These are phyloP conservation scores for Talaromyces piceae DNA, from an alignment of 2,329 filamentous ascomycete genomes.

Conservation along the genomic window DNA sequence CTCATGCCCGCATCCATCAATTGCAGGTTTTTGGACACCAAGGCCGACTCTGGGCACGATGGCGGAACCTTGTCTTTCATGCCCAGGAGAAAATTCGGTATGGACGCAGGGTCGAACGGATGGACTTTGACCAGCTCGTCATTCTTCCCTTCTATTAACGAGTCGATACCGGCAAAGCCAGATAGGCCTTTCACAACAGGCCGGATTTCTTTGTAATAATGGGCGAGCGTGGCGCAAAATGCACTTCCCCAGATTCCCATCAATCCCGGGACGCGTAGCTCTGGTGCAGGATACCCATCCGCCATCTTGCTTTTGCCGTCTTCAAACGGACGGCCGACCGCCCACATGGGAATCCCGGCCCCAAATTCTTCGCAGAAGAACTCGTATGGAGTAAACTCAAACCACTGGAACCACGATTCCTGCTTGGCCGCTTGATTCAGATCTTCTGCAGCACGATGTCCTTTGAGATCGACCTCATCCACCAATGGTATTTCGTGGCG, in stretches of 20 bases:
- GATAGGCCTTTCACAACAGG: constrained; percentile 68
- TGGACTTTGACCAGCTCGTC: constrained; percentile 86
- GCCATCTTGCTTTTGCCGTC: constrained; percentile 14
- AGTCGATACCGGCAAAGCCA: constrained; percentile 70
- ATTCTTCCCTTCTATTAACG: constrained; percentile 72
- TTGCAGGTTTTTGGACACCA: constrained; percentile 62
- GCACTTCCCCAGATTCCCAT: constrained; percentile 96
- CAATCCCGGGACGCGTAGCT: constrained; percentile 73
- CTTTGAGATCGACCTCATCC: constrained; percentile 27
- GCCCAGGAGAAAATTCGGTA: constrained; percentile 82
- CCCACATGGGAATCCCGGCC: constrained; percentile 30
- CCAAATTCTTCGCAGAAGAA: constrained; percentile 29
- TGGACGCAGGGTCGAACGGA: constrained; percentile 81
- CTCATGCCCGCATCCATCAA: constrained; percentile 98
- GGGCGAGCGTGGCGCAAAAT: constrained; percentile 89
- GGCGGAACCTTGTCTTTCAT: constrained; percentile 68
- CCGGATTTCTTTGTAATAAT: constrained; percentile 92
- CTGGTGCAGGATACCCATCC: constrained; percentile 65
- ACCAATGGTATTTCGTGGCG: constrained; percentile 82
- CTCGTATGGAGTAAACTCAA: constrained; percentile 28
- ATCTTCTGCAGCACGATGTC: constrained; percentile 23
- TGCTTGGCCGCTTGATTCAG: constrained; percentile 42
- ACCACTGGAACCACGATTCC: constrained; percentile 50
- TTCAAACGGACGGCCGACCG: constrained; percentile 26
- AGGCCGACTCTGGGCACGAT: constrained; percentile 71